A percentile compares a stretch with the other conserved stretches of the same genome.
These are phyloP conservation scores for Diutina siamensis DNA, from an alignment of 1,139 yeast genomes.

Conservation along the genomic window DNA sequence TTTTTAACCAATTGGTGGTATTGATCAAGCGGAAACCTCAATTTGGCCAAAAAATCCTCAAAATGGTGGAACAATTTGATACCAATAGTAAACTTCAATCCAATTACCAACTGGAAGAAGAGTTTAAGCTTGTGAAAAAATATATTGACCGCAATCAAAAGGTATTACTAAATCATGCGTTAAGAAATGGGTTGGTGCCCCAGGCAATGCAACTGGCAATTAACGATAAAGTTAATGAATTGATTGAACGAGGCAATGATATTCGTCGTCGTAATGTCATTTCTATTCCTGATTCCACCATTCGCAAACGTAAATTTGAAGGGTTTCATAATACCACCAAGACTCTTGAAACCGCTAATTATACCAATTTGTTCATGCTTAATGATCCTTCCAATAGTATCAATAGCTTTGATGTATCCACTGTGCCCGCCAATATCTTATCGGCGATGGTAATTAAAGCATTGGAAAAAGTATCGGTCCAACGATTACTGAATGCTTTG, in stretches of 20 bases:
- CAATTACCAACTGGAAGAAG: slow-evolving; percentile 33
- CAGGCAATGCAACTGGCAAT: slow-evolving; percentile 19
- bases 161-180: slow-evolving; percentile 25
- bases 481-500: not conserved
- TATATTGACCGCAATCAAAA: slow-evolving; percentile 30
- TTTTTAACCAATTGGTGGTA: not conserved
- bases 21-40: slow-evolving; percentile 3
- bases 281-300: not conserved
- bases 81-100: slow-evolving; percentile 29
- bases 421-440: slow-evolving; percentile 54
- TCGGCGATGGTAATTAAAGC: slow-evolving; percentile 59
- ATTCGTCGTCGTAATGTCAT: slow-evolving; percentile 30
- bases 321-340: slow-evolving; percentile 19
- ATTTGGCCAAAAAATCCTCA: not conserved
- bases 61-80: slow-evolving; percentile 21
- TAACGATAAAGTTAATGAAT: slow-evolving; percentile 49
- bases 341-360: slow-evolving; percentile 21
- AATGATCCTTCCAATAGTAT: slow-evolving; percentile 51
- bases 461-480: slow-evolving; percentile 22
- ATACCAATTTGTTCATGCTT: slow-evolving; percentile 42
- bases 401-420: slow-evolving; percentile 56
- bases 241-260: slow-evolving; percentile 30
- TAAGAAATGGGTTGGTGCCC: slow-evolving; percentile 26
- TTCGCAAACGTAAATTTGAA: slow-evolving; percentile 16
- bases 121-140: slow-evolving; percentile 29